A percentile compares a stretch with the other conserved stretches of the same genome.
Evolutionary conservation across 2,329 filamentous ascomycete genomes (phyloP).

Genomic region (Arthrobotrys sphaeroides): DNA sequence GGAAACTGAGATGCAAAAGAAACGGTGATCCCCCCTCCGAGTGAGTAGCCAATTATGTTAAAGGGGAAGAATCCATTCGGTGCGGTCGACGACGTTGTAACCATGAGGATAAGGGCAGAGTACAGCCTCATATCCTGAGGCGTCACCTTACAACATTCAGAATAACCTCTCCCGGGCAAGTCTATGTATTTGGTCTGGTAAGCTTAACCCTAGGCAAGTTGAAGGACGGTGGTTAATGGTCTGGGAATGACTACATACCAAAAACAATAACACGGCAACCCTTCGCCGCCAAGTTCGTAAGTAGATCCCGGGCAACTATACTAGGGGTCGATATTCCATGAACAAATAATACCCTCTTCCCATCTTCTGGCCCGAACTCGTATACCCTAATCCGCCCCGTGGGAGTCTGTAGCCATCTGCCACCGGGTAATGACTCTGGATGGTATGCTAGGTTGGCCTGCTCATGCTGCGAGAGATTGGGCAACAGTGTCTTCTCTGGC

Average conservation of each 20-base stretch:
- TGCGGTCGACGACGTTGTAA: constrained; percentile 68
- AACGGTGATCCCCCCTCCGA: constrained; percentile 78
- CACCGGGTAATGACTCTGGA: constrained; percentile 74
- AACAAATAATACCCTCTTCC: constrained; percentile 76
- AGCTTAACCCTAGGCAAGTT: not conserved
- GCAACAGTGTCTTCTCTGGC: constrained; percentile 60
- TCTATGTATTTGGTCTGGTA: constrained; percentile 63
- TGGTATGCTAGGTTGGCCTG: constrained; percentile 70
- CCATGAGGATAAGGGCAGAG: constrained; percentile 71
- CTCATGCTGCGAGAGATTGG: constrained; percentile 60
- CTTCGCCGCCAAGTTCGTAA: constrained; percentile 69
- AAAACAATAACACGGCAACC: constrained; percentile 84
- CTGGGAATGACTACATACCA: constrained; percentile 63
- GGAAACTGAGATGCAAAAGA: constrained; percentile 77
- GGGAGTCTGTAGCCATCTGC: constrained; percentile 73
- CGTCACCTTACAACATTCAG: constrained; percentile 71
- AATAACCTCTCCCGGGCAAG: constrained; percentile 80
- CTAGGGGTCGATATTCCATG: constrained; percentile 85
- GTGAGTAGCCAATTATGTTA: constrained; percentile 76
- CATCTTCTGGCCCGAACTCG: constrained; percentile 79
- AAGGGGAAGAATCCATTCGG: constrained; percentile 72
- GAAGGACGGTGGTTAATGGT: not conserved
- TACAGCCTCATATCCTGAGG: constrained; percentile 73
- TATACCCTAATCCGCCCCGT: constrained; percentile 79
- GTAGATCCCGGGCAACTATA: constrained; percentile 73